A percentile compares a stretch with the other conserved stretches of the same genome.
phyloP scores from a whole-genome alignment of 768 basidiomycete species.

The Suillus occidentalis region DNA sequence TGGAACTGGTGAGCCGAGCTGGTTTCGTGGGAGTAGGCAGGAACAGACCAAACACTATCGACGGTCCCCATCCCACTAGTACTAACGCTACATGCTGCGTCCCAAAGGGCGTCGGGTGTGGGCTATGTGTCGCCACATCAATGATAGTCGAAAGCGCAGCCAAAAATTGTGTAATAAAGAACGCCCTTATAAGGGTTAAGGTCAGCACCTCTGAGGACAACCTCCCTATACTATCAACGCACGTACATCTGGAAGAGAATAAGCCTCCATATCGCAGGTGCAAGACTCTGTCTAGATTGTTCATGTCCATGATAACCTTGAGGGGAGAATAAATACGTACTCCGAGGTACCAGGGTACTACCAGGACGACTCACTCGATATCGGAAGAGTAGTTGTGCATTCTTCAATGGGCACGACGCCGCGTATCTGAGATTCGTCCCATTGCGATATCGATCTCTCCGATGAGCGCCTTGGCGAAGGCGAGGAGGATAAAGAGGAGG shows the following conservation, averaged over 20 bases:
- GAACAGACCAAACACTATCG: constrained; percentile 50
- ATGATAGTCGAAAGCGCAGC: constrained; percentile 51
- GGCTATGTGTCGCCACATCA: constrained; percentile 41
- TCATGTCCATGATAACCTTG: neutral
- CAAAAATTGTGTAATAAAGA: constrained; percentile 48
- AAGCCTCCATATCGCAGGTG: constrained; percentile 49
- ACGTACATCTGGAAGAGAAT: constrained; percentile 56
- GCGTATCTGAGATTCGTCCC: neutral
- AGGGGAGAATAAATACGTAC: neutral
- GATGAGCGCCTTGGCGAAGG: neutral
- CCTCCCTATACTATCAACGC: constrained; percentile 12
- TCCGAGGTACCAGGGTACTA: neutral
- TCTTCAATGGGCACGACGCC: constrained; percentile 1
- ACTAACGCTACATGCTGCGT: constrained; percentile 65
- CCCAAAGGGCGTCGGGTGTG: constrained; percentile 53
- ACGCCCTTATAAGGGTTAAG: no score
- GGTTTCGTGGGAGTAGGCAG: neutral
- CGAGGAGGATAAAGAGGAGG: neutral
- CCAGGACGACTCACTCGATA: neutral
- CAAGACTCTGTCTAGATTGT: constrained; percentile 22
- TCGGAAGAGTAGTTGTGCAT: constrained; percentile 2
- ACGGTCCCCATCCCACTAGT: constrained; percentile 59
- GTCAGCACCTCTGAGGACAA: neutral
- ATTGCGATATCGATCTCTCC: neutral
- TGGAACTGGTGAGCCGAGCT: constrained; percentile 5